Evolutionary conservation across 805 yeast species (phyloP), one percentile per base, ranked within the genome.

Genomic region (Metschnikowia sp.): DNA sequence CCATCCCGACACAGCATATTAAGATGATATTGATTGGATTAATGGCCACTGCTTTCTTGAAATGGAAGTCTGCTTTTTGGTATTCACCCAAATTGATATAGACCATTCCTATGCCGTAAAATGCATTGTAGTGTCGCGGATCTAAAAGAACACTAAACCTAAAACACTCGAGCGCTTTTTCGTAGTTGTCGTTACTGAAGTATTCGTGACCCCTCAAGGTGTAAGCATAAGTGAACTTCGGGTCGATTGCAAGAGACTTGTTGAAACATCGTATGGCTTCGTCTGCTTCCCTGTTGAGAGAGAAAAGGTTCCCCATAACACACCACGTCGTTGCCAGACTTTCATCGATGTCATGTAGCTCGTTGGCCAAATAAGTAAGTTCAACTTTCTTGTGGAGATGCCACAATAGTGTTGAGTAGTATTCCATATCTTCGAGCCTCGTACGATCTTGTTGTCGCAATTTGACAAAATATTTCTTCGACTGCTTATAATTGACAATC

Each of bases 21-120:
- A 94, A 74, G 36, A 94, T 90, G 3, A 88, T 86, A 65, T 94
- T 92, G 39, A 84, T 85, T 1, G 97, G 97, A 61, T 94, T 94
- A 41, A 94, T 88, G 33, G 84, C 79, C 12, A 87, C 81, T 0
- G 98, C 98, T 59, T 86, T 88, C 45, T 89, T 73, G 69, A 92
- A 89, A 65, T 89, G 95, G 52, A 82, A 80, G 58, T 89, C 91
- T 0, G 98, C 97, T 57, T 82, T 82, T 38, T 79, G 81, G 59
- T 82, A 82, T 57, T 88, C 90, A 5, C 97, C 98, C 44, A 90
- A 69, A 59, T 89, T 88, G 63, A 89, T 77, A 63, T 84, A 86
- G 29, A 90, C 95, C 92, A 90, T 89, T 8, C 98, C 99, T 47
- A 94, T 79, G 28, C 99, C 99, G 60, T 94, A 94, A 59, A 91